These are phyloP conservation scores for Boletus subluridellus DNA, from an alignment of 1,284 basidiomycete genomes.

Conservation along the genomic window DNA sequence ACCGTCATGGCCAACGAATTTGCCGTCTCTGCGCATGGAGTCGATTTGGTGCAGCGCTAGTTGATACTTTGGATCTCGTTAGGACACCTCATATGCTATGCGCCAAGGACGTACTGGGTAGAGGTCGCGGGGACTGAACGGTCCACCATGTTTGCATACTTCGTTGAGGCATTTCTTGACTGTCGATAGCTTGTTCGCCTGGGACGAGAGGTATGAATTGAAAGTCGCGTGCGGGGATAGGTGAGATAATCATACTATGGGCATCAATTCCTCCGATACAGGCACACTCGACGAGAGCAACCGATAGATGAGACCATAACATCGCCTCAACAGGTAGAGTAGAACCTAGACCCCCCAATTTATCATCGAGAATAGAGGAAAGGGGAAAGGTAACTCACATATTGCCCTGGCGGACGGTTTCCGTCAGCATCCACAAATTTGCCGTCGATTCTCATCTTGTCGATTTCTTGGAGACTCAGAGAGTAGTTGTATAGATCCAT, in stretches of 20 bases:
- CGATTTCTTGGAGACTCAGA: conserved; percentile 91
- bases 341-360: conserved; percentile 59
- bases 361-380: not conserved
- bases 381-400: conserved; percentile 49
- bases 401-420: conserved; percentile 86
- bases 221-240: not conserved
- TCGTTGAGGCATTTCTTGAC: conserved; percentile 97
- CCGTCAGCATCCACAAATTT: conserved; percentile 96
- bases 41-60: conserved; percentile 96
- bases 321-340: conserved; percentile 88
- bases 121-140: conserved; percentile 91
- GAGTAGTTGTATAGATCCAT: conserved; percentile 96
- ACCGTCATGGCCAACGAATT: conserved; percentile 83
- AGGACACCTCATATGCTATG: not conserved
- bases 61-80: conserved; percentile 66
- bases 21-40: conserved; percentile 87
- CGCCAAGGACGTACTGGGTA: conserved; percentile 70
- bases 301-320: conserved; percentile 94
- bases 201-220: not conserved
- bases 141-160: conserved; percentile 94
- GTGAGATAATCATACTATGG: conserved; percentile 61
- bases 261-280: conserved; percentile 98
- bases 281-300: conserved; percentile 97
- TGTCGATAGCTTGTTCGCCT: conserved; percentile 92
- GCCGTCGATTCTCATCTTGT: conserved; percentile 94